Percentiles rank a stretch among this genome's conserved stretches.
These are phyloP conservation scores for Lathyrus tuberosus DNA, from an alignment of 306 rosid species.

Conservation along the genomic window DNA sequence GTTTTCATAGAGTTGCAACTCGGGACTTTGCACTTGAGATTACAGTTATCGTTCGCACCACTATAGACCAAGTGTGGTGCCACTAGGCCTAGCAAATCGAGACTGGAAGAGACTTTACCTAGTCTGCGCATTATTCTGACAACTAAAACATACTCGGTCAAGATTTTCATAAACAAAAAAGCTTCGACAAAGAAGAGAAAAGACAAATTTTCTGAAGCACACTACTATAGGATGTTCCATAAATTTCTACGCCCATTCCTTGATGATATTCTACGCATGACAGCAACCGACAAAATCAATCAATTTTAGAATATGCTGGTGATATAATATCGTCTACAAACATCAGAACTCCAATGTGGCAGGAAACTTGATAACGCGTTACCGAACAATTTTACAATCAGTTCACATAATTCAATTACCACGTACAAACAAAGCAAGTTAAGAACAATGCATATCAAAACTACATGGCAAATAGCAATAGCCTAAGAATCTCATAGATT, in stretches of 20 bases:
- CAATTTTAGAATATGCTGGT: not conserved
- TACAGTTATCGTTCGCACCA: not conserved
- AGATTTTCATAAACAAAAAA: not conserved
- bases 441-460: conserved; percentile 1
- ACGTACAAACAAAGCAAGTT: not conserved
- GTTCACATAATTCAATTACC: conserved; percentile 9
- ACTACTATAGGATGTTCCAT: not conserved
- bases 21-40: not conserved
- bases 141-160: not conserved
- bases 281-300: conserved; percentile 5
- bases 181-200: not conserved
- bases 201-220: not conserved
- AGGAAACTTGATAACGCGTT: not conserved
- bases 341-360: conserved; percentile 25
- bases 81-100: not conserved
- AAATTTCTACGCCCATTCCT: not conserved
- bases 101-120: conserved; percentile 5
- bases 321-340: conserved; percentile 10
- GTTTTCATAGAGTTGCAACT: not conserved
- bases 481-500: conserved; percentile 13
- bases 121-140: not conserved
- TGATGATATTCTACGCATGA: not conserved
- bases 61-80: not conserved
- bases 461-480: conserved; percentile 12
- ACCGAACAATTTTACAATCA: conserved; percentile 29